Conservation (phyloP, 2,329 filamentous ascomycete genomes). For the Pseudocercospora vitis region DNA sequence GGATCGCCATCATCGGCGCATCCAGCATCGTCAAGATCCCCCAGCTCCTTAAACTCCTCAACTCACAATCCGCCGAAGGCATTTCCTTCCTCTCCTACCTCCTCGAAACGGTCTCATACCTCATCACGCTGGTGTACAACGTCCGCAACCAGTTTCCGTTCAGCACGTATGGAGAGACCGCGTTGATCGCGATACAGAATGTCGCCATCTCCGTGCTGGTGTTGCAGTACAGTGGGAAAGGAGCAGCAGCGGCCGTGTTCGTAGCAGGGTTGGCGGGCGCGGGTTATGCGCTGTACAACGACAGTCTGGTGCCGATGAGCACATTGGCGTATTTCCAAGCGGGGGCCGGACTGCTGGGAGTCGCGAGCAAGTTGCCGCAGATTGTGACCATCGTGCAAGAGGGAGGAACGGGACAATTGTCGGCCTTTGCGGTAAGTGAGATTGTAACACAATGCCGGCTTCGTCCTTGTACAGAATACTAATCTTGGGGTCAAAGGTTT, state of each 20-base stretch:
- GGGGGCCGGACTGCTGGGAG: constrained; percentile 75
- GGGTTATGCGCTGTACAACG: constrained; percentile 68
- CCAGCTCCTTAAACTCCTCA: constrained; percentile 88
- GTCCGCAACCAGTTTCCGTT: constrained; percentile 89
- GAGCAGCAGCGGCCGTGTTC: constrained; percentile 69
- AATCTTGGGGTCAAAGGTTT: constrained; percentile 64
- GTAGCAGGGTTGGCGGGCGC: constrained; percentile 72
- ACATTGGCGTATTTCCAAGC: constrained; percentile 76
- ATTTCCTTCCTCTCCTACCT: constrained; percentile 88
- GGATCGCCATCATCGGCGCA: constrained; percentile 88
- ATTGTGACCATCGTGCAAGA: constrained; percentile 81
- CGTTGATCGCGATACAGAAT: constrained; percentile 88
- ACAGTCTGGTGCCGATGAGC: constrained; percentile 64
- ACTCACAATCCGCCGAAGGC: constrained; percentile 76
- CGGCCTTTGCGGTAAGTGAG: constrained; percentile 84
- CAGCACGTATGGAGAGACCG: constrained; percentile 94
- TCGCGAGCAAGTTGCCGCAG: constrained; percentile 92
- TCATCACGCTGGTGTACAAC: constrained; percentile 92
- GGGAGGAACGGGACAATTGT: constrained; percentile 90
- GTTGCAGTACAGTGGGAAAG: constrained; percentile 73
- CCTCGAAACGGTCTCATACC: constrained; percentile 83
- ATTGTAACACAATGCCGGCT: too few relatives aligned
- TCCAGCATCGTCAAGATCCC: constrained; percentile 93
- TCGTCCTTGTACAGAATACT: constrained; percentile 9
- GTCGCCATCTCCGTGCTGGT: constrained; percentile 85